Percentiles rank a stretch among this genome's conserved stretches.
Conservation (phyloP, 192 early-diverging fungal genomes). For the Coemansia sp. region DNA sequence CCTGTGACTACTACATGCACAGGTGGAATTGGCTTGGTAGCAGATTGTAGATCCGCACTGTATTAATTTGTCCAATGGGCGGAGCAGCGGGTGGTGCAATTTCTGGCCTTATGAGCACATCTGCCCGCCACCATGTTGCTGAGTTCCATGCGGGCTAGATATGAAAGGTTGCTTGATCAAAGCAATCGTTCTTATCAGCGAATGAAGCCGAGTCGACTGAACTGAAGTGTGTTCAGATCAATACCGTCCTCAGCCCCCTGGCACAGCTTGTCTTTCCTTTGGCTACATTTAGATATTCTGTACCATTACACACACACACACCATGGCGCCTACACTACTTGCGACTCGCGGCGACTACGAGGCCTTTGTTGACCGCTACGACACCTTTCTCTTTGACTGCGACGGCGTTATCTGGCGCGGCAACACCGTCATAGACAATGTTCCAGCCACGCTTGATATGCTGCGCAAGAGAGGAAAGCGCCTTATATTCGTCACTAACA, state of each 20-base stretch:
- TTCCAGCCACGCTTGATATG: conserved; percentile 70
- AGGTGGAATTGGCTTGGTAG: conserved; percentile 20
- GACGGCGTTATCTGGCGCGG: conserved; percentile 98
- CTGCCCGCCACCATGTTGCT: neutral
- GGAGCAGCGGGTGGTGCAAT: neutral
- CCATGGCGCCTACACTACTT: conserved; percentile 32
- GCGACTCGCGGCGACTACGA: conserved; percentile 43
- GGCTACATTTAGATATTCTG: neutral
- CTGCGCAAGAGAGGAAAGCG: conserved; percentile 81
- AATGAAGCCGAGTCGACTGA: neutral
- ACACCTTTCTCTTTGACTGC: conserved; percentile 97
- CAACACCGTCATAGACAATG: conserved; percentile 65
- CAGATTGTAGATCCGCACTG: neutral
- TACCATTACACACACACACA: too few relatives aligned
- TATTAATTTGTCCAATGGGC: conserved; percentile 24
- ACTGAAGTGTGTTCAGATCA: too few relatives aligned
- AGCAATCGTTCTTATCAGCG: neutral
- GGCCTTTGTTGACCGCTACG: conserved; percentile 73
- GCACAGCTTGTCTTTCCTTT: neutral
- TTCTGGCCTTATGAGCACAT: conserved; percentile 16
- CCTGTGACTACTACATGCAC: conserved; percentile 21
- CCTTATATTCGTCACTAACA: conserved; percentile 98
- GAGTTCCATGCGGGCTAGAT: neutral
- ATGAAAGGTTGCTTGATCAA: neutral
- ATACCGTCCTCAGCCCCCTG: too few relatives aligned